Evolutionary conservation across 225 moss, liverwort and hornwort species (phyloP), one percentile per base, ranked within the genome.

Genomic region (Anthoceros angustus): DNA sequence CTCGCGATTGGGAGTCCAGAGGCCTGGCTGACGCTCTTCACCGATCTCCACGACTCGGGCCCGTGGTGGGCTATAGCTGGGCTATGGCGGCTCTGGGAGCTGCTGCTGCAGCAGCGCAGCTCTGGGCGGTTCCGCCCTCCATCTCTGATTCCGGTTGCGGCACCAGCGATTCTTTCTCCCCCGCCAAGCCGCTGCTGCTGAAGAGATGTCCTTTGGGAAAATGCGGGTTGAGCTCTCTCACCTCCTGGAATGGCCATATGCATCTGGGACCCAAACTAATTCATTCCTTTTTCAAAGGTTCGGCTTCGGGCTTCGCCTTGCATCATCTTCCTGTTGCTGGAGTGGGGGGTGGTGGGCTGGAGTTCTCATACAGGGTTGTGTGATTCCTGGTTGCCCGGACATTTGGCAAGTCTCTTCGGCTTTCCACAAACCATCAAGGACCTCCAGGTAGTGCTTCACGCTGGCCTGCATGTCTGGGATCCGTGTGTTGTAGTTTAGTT

Each of bases 391-490:
- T 98, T 67, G 92, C 98, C 55, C 86, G 98, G 45, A 98, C 85
- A 32, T 63, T 92, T 72, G 92, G 98, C 49, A 98, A 86, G 73
- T 92, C 98, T 1, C 71, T 98, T 72, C 85, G 86, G 60, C 24
- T 98, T 89, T 45, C 89, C 92, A 76, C 92, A 92, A 20, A 87
- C 98, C 25, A 92, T 98, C 64, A 85, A 80, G 68, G 98, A 98
- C 73, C 83, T 98, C 21, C 98, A 98, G 85, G 88, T 98, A 75
- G 66, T 66, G 40, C 24, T 25, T 64, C 26, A 15, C 24, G 10
- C 42, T 16, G 16, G 26, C 41, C 8, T 26, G 39, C 32, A 38
- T 15, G 15, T 6, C 62, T 16, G 64, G 48, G 12, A 39, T 14
- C 16, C 8, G 25, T 20, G 42, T 38, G 23, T n/a, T n/a, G n/a